Conservation (phyloP, 495 filamentous ascomycete species). For the Corynascus novoguineensis region DNA sequence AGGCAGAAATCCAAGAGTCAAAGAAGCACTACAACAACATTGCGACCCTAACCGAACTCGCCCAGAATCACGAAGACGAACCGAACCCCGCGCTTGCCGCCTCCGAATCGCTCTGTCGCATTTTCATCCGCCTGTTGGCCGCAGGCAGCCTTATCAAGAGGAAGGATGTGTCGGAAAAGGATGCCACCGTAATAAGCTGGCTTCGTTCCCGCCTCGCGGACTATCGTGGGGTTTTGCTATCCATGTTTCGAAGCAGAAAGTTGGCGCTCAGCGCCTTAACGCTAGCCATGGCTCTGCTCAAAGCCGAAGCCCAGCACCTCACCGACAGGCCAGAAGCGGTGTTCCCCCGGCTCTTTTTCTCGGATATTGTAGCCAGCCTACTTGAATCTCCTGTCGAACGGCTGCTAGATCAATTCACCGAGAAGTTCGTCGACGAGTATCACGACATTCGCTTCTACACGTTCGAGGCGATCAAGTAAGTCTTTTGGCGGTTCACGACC, state of each 20-base stretch:
- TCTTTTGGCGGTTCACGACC: background rate
- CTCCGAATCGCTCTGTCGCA: constrained; percentile 75
- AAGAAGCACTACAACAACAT: constrained; percentile 93
- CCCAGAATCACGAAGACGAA: constrained; percentile 41
- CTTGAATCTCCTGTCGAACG: constrained; percentile 53
- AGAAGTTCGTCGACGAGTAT: constrained; percentile 70
- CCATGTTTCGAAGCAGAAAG: constrained; percentile 50
- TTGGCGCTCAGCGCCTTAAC: constrained; percentile 58
- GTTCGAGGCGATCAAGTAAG: constrained; percentile 61
- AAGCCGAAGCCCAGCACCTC: constrained; percentile 63
- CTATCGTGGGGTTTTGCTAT: constrained; percentile 55
- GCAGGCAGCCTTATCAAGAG: constrained; percentile 63
- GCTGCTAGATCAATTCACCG: constrained; percentile 62
- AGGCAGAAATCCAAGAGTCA: constrained; percentile 73
- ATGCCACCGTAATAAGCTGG: constrained; percentile 71
- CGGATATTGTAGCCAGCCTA: constrained; percentile 55
- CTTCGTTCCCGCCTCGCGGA: constrained; percentile 66
- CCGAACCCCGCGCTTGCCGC: constrained; percentile 47
- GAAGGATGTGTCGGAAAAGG: constrained; percentile 60
- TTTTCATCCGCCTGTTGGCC: constrained; percentile 79
- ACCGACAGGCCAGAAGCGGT: constrained; percentile 53
- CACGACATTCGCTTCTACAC: constrained; percentile 84
- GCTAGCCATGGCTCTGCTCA: constrained; percentile 75
- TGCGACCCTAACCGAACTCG: constrained; percentile 59
- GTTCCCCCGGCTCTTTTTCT: constrained; percentile 61